Percentiles rank a stretch among this genome's conserved stretches.
phyloP scores from a whole-genome alignment of 2,329 filamentous ascomycete species.

The Cercospora citrullina region DNA sequence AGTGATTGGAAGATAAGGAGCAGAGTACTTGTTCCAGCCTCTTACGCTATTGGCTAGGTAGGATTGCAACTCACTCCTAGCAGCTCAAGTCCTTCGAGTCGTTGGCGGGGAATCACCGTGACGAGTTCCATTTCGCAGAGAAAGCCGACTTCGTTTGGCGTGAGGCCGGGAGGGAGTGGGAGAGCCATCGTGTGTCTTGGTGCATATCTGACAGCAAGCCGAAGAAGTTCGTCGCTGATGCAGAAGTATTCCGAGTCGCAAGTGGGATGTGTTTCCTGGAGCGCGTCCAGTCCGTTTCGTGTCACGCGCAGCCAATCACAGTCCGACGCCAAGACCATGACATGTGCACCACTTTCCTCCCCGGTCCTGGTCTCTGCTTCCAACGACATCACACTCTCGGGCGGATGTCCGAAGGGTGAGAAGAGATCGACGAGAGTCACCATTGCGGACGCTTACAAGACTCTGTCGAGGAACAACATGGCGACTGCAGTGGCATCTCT shows the following conservation, averaged over 20 bases:
- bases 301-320: slow-evolving; percentile 9
- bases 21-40: slow-evolving; percentile 14
- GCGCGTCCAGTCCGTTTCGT: slow-evolving; percentile 1
- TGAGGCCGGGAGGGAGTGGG: slow-evolving; percentile 65
- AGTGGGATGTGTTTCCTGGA: background rate
- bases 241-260: background rate
- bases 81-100: slow-evolving; percentile 80
- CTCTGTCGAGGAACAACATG: slow-evolving; percentile 19
- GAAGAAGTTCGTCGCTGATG: background rate
- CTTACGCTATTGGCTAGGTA: slow-evolving; percentile 32
- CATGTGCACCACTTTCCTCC: background rate
- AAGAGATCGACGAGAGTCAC: background rate
- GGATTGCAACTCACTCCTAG: slow-evolving; percentile 68
- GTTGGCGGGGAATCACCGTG: slow-evolving; percentile 86
- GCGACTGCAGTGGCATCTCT: slow-evolving; percentile 25
- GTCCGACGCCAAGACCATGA: background rate
- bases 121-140: slow-evolving; percentile 97
- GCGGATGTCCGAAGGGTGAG: background rate
- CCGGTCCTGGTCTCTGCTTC: background rate
- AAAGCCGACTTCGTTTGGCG: slow-evolving; percentile 87
- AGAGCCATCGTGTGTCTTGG: slow-evolving; percentile 55
- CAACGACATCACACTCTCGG: background rate
- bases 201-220: slow-evolving; percentile 14
- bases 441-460: background rate
- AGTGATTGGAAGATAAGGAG: background rate